Base-by-base conservation (phyloP, 495 filamentous ascomycete species). In the Pyrenopolyporus hunteri region DNA sequence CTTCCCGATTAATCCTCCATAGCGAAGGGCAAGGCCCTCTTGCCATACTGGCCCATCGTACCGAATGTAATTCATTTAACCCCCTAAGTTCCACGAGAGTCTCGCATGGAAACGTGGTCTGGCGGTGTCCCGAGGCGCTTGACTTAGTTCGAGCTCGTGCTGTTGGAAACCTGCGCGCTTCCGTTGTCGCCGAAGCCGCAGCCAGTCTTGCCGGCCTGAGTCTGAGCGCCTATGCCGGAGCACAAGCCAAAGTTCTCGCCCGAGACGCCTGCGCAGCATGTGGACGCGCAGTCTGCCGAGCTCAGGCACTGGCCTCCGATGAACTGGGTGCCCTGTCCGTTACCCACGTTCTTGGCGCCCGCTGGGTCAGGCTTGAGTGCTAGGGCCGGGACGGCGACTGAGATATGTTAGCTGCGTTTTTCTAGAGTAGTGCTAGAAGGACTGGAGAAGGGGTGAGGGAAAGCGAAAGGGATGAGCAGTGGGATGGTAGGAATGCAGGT, bases 131-230 rank as follows among this genome's bases (percentile, higher is more conserved):
- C 22, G 22, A 44, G 4, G 6, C 20, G 40, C 42, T 8, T 31
- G 4, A 31, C 17, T 35, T 49, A 49, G 29, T 49, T 49, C 8
- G 45, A 14, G 17, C 29, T 7, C 17, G 28, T 23, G 26, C 1
- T 16, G 19, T 33, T 33, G 10, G 17, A 2, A 9, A 4, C 9
- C 42, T 28, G 42, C 9, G 45, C 29, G 40, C 13, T 33, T 3
- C 44, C 40, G 26, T 44, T 14, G 25, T 58, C 59, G 7, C 63
- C 67, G 58, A 81, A 81, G 6, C 78, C 78, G 56, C 78, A 81
- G 16, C 78, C 77, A 8, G 73, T 69, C 70, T 81, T 81, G 32
- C 76, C 78, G 35, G 72, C 70, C 60, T 76, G 74, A 47, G 57
- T 70, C 47, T 73, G 64, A n/a, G 73, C 77, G 6, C 63, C 70